phyloP scores from a whole-genome alignment of 2,329 filamentous ascomycete genomes.

The Diaporthe citri region DNA sequence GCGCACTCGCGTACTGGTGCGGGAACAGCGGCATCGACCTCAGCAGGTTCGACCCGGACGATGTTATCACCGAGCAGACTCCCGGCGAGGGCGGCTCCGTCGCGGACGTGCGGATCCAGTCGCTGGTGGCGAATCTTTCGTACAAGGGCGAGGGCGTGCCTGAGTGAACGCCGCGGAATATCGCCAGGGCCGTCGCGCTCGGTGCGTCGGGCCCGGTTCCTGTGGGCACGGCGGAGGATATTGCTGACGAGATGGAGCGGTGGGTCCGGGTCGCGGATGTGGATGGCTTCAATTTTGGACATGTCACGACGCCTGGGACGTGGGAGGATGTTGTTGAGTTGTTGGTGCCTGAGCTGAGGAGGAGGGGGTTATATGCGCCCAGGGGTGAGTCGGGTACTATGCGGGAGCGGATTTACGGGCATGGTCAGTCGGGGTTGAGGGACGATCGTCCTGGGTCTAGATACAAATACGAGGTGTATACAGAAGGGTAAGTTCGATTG shows the following conservation, averaged over 20 bases:
- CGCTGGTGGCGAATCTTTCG: background rate
- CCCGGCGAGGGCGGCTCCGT: background rate
- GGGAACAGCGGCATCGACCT: no score
- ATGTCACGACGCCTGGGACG: no score
- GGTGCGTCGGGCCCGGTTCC: no score
- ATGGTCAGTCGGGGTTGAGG: background rate
- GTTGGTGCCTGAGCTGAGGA: no score
- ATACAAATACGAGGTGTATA: background rate
- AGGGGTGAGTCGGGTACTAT: background rate
- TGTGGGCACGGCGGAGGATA: no score
- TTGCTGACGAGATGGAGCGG: no score
- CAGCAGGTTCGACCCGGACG: no score
- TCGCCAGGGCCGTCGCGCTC: no score
- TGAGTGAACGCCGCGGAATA: background rate
- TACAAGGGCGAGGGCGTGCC: background rate
- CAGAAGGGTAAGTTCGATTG: background rate
- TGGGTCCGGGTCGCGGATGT: no score
- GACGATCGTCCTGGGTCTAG: background rate
- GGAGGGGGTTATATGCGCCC: background rate
- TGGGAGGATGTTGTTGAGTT: no score
- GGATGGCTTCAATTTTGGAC: no score
- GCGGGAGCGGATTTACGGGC: background rate
- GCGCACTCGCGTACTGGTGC: no score
- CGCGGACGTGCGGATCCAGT: background rate
- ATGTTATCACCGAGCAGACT: background rate